Base-by-base conservation (phyloP, 345 rosid species). In the Euphorbia peplus region DNA sequence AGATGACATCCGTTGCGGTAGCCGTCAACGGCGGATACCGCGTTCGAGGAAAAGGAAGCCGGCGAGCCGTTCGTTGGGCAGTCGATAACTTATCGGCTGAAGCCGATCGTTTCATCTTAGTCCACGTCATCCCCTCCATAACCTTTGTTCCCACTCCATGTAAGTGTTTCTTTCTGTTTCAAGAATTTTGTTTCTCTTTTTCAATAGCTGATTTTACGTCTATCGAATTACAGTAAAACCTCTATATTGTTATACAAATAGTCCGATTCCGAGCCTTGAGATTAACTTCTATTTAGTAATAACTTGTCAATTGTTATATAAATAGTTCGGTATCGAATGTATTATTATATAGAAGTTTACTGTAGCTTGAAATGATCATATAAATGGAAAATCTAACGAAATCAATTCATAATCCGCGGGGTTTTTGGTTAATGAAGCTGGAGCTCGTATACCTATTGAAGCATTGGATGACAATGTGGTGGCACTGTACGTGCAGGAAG, bases 61-160 rank as follows among this genome's bases (percentile, higher is more conserved):
- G 80, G 44, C 90, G 97, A 25, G 93, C 96, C 57, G 85, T 87
- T 75, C 86, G 85, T 7, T 93, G 96, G 98, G 87, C 92, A 5
- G 80, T 74, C 22, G 86, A 90, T 69, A 84, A 85, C 55, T 76
- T 87, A 70, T 50, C 78, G 54, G 78, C 85, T 1, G 44, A 59
- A 65, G 81, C 87, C 52, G 81, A 82, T 41, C 85, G 85, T n/a
- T 77, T 93, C 66, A 68, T 85, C 76, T 76, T 90, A 35, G 90
- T 93, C 78, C 88, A 93, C 72, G 88, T 90, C 71, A 86, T 90
- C 76, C 92, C 91, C 67, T 42, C 75, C 55, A 60, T 89, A 81
- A 81, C 87, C 46, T 73, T 68, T 54, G 70, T 93, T 18, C 90
- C 97, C 46, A 83, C 93, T 70, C 98, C 96, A 18, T 80, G 97